Evolutionary conservation across 192 early-diverging fungal species (phyloP), one percentile per base, ranked within the genome.

Genomic region (Gaertneriomyces semiglobifer): DNA sequence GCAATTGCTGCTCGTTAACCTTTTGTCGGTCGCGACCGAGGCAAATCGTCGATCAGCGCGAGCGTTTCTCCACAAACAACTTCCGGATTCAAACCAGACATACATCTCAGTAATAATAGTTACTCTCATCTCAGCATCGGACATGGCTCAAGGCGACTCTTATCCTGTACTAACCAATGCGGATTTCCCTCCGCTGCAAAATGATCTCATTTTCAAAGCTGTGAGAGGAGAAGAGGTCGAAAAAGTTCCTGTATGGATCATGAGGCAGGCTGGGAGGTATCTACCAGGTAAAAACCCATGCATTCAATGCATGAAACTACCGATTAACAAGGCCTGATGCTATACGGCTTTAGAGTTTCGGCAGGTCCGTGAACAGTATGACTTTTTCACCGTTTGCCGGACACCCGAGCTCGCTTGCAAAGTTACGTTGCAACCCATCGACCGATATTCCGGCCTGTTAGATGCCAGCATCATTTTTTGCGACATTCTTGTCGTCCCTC

Each of bases 381-480:
- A 93, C 77, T 99, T 99, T 75, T 97, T 99, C 75, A 88, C 87
- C 62, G 88, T 99, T 62, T 97, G 95, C 79, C 85, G 92, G 51
- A 89, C 92, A 6, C 96, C 96, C 25, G 89, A 88, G 69, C 77
- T 97, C 40, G 96, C 95, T 9, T 92, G 91, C 63, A 83, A 91
- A 64, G 88, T 99, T n/a, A 99, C 96, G 5, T 69, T 99, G 46
- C 95, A 99, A 83, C 96, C 96, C 51, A 89, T 99, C 74, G 89
- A 93, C 61, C 89, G 95, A 44, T 99, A 92, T 76, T 84, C 68
- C 7, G 90, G 86, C 1, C 85, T 96, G 12, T 81, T 99, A 46
- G 95, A 96, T 69, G 95, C 94, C 4, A 90, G 94, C 6, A 99
- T 99, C 73, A 99, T 99, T 69, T 99, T 99, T 74, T 94, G 92